Evolutionary conservation across 2,329 filamentous ascomycete species (phyloP).

Genomic region (Beauveria bassiana): DNA sequence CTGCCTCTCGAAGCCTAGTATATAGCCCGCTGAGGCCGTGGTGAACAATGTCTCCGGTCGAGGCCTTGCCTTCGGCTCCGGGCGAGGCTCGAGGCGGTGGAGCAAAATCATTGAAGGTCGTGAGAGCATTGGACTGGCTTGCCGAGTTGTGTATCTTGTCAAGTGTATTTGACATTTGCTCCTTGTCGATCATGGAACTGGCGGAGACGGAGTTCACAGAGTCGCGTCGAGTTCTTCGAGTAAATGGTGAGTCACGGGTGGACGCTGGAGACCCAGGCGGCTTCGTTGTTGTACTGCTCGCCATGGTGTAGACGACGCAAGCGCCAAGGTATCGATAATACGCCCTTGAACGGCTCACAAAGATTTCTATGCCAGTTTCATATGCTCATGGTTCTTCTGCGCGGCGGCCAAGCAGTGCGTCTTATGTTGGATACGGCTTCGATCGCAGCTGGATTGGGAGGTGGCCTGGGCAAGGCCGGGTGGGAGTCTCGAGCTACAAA

Average conservation of each 20-base stretch:
- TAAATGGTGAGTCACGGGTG: slow-evolving; percentile 22
- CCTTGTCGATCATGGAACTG: slow-evolving; percentile 48
- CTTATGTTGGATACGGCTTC: background rate
- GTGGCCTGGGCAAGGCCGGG: background rate
- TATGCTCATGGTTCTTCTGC: background rate
- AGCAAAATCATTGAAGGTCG: slow-evolving; percentile 90
- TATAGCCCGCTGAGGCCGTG: slow-evolving; percentile 87
- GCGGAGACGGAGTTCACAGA: slow-evolving; percentile 35
- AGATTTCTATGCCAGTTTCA: background rate
- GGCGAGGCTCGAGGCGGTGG: slow-evolving; percentile 55
- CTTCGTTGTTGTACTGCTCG: slow-evolving; percentile 24
- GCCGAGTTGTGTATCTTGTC: slow-evolving; percentile 84
- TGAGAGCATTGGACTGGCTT: slow-evolving; percentile 76
- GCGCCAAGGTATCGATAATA: background rate
- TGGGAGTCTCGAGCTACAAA: background rate
- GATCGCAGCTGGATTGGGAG: background rate
- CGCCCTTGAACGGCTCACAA: background rate
- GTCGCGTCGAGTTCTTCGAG: slow-evolving; percentile 28
- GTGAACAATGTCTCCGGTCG: slow-evolving; percentile 67
- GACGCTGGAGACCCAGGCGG: slow-evolving; percentile 22
- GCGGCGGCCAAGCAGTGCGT: background rate
- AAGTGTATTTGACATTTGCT: slow-evolving; percentile 67
- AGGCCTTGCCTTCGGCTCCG: slow-evolving; percentile 57
- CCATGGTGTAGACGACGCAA: slow-evolving; percentile 18
- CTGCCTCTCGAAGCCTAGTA: slow-evolving; percentile 72